These are phyloP conservation scores for Cladosporium sp. DNA, from an alignment of 2,329 filamentous ascomycete species.

Conservation along the genomic window DNA sequence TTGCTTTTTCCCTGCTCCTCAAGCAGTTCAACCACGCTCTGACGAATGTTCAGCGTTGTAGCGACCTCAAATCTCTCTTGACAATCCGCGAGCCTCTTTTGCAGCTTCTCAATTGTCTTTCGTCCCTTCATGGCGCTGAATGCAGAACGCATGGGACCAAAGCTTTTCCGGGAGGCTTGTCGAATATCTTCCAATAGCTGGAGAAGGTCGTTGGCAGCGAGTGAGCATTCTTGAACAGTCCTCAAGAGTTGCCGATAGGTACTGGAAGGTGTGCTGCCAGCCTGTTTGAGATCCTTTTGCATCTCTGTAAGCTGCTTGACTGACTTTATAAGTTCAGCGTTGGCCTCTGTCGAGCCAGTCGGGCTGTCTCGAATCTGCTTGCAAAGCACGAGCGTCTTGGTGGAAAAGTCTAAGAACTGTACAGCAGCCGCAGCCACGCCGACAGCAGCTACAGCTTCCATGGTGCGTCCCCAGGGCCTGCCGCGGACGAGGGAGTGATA, in stretches of 20 bases:
- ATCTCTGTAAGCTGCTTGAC: not conserved
- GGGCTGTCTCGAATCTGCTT: conserved; percentile 9
- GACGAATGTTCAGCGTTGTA: not conserved
- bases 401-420: not conserved
- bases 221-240: not conserved
- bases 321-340: not conserved
- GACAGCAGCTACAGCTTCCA: not conserved
- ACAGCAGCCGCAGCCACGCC: not conserved
- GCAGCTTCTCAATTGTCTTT: conserved; percentile 1
- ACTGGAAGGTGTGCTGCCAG: no score
- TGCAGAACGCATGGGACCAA: not conserved
- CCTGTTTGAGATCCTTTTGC: not conserved
- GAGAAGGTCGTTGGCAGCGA: not conserved
- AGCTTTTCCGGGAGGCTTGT: not conserved
- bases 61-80: not conserved
- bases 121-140: not conserved
- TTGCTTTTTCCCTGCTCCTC: not conserved
- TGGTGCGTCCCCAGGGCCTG: not conserved
- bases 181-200: not conserved
- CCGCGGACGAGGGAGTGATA: no score
- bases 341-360: not conserved
- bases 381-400: not conserved
- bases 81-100: not conserved
- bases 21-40: not conserved
- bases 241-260: no score